phyloP scores from a whole-genome alignment of 495 filamentous ascomycete genomes.

The Penicillium turbatum region DNA sequence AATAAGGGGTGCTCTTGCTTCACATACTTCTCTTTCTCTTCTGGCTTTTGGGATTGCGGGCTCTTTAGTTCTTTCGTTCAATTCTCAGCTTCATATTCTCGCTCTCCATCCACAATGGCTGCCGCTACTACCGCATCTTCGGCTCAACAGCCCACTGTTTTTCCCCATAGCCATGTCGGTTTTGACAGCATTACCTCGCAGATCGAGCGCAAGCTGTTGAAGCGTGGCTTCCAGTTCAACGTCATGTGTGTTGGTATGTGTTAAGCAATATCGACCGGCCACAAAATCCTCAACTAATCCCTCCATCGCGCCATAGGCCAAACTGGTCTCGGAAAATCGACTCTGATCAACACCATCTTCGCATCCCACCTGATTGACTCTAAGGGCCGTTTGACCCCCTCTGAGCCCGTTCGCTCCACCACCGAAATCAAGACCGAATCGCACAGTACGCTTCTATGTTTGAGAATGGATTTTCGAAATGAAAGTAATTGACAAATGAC shows the following conservation, averaged over 20 bases:
- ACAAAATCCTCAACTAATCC: not conserved
- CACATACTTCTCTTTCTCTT: conserved; percentile 6
- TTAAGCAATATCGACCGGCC: not conserved
- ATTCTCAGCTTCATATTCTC: conserved; percentile 7
- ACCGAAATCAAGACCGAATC: conserved; percentile 98
- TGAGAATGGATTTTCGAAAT: not conserved
- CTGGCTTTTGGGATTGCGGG: conserved; percentile 17
- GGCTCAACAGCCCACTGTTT: conserved; percentile 57
- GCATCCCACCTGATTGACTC: conserved; percentile 98
- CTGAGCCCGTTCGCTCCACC: conserved; percentile 88
- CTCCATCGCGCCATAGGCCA: conserved; percentile 59
- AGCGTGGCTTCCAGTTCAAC: conserved; percentile 99
- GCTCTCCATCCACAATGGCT: conserved; percentile 42
- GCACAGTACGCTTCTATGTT: conserved; percentile 56
- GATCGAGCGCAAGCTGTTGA: conserved; percentile 98
- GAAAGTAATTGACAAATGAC: conserved; percentile 17
- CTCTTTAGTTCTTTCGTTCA: conserved; percentile 17
- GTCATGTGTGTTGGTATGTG: conserved; percentile 97
- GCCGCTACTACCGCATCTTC: conserved; percentile 47
- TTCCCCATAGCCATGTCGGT: conserved; percentile 95
- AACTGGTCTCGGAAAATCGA: conserved; percentile 97
- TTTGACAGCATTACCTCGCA: conserved; percentile 98
- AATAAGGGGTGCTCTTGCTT: conserved; percentile 34
- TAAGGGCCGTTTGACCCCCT: conserved; percentile 87
- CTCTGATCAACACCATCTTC: conserved; percentile 99